Evolutionary conservation across 225 moss, liverwort and hornwort species (phyloP).

Genomic region (Marchantia polymorpha): DNA sequence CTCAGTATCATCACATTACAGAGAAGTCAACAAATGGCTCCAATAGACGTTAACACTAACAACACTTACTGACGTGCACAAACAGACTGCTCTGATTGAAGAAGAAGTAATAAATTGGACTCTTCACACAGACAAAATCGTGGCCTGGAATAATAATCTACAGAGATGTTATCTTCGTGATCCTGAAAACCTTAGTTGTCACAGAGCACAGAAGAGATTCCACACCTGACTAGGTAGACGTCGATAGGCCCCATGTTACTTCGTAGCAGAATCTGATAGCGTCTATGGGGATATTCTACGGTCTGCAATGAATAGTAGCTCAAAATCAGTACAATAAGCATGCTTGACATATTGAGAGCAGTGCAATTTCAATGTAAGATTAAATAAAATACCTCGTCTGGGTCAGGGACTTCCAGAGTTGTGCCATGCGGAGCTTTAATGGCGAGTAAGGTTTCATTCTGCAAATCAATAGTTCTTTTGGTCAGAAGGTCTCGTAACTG

Average conservation of each 20-base stretch:
- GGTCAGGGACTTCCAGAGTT: constrained; percentile 81
- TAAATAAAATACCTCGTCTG: constrained; percentile 59
- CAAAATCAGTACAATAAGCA: not conserved
- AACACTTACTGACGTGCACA: too few species aligned
- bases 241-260: constrained; percentile 88
- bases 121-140: too few species aligned
- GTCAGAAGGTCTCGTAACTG: too few species aligned
- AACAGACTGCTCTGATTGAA: too few species aligned
- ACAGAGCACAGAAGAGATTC: too few species aligned
- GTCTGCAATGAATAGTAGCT: constrained; percentile 43
- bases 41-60: too few species aligned
- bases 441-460: constrained; percentile 85
- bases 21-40: too few species aligned
- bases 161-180: too few species aligned
- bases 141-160: too few species aligned
- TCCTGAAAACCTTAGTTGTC: too few species aligned
- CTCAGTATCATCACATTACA: too few species aligned
- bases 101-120: too few species aligned
- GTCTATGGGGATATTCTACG: constrained; percentile 80
- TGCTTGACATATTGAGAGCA: not conserved
- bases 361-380: not conserved
- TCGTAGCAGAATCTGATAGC: constrained; percentile 75
- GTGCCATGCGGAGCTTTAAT: constrained; percentile 87
- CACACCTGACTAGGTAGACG: constrained; percentile 80
- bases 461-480: not conserved